Evolutionary conservation across 2,329 filamentous ascomycete species (phyloP), one percentile per base, ranked within the genome.

Genomic region (Neoarthrinium moseri): DNA sequence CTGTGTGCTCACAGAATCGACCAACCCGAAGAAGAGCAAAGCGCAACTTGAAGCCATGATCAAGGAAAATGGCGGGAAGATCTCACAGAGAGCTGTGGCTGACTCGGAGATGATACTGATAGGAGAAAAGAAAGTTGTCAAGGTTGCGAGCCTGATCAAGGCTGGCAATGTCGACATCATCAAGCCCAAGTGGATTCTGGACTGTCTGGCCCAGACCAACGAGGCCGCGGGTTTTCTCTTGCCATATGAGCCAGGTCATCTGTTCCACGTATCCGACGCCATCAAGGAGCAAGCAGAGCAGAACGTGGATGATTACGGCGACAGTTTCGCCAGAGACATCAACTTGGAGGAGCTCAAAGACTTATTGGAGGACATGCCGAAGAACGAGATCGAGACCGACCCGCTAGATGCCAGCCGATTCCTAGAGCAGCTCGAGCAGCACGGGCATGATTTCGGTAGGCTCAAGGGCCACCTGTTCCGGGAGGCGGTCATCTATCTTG

Each of bases 131-230:
- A 87, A 76, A 34, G 77, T 81, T 0, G 84, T 97, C 54, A 91
- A 91, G 59, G 91, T 91, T 1, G 88, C 89, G 2, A 91, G 89
- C 8, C 67, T 96, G 7, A 83, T 90, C 50, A 95, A 94, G 57
- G 75, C 73, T 5, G 85, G 83, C 4, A 73, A 80, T 0, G 75
- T 80, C 6, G 84, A 89, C 54, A 85, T 99, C 41, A 75, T 97
- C 46, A 81, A 82, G 18, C 87, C 91, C 0, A 76, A 73, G 5
- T 99, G 94, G 94, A 70, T 97, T 3, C 73, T 88, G 22, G 91
- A 97, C 63, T 94, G 89, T 56, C 74, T 95, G 26, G 77, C 78
- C 64, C 81, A 64, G 66, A 76, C 52, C 43, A 73, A 57, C 2
- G 74, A 78, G 4, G 27, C 10, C 30, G 20, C 11, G 8, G 23